phyloP scores from a whole-genome alignment of 2,329 filamentous ascomycete species.

The Tolypocladium tropicale region DNA sequence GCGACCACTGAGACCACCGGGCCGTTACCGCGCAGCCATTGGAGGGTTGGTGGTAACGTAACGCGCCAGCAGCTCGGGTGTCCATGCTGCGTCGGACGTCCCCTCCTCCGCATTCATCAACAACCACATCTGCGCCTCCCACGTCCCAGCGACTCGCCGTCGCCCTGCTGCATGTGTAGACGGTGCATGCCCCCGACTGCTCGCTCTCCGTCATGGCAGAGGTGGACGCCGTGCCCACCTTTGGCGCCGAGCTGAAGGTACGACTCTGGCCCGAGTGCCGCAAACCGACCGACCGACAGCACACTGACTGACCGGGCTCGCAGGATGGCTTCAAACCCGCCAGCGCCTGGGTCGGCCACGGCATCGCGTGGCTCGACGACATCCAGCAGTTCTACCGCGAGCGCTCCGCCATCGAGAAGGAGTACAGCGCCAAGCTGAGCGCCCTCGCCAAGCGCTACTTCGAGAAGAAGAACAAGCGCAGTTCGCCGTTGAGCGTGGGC shows the following conservation, averaged over 20 bases:
- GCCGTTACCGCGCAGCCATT: neutral
- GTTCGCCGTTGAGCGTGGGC: slow-evolving; percentile 79
- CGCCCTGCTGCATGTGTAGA: neutral
- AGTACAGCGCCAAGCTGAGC: slow-evolving; percentile 83
- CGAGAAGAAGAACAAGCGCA: slow-evolving; percentile 91
- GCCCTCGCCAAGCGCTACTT: slow-evolving; percentile 91
- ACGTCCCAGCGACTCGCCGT: neutral
- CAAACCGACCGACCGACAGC: neutral
- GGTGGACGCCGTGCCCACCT: slow-evolving; percentile 72
- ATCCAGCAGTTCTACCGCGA: slow-evolving; percentile 97
- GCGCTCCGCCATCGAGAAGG: slow-evolving; percentile 87
- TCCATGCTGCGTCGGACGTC: neutral
- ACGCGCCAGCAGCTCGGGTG: too few relatives aligned
- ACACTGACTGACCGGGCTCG: neutral
- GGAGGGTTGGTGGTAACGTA: neutral
- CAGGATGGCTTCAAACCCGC: slow-evolving; percentile 96
- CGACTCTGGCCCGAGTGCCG: slow-evolving; percentile 14
- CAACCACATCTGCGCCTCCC: neutral
- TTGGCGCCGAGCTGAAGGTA: slow-evolving; percentile 92
- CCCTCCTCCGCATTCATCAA: neutral
- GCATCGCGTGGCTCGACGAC: slow-evolving; percentile 92
- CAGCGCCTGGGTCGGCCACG: slow-evolving; percentile 81
- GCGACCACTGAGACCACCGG: neutral
- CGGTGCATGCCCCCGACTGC: slow-evolving; percentile 8
- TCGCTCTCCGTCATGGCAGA: slow-evolving; percentile 54